Evolutionary conservation across 1,284 basidiomycete species (phyloP).

Genomic region (Bjerkandera adusta): DNA sequence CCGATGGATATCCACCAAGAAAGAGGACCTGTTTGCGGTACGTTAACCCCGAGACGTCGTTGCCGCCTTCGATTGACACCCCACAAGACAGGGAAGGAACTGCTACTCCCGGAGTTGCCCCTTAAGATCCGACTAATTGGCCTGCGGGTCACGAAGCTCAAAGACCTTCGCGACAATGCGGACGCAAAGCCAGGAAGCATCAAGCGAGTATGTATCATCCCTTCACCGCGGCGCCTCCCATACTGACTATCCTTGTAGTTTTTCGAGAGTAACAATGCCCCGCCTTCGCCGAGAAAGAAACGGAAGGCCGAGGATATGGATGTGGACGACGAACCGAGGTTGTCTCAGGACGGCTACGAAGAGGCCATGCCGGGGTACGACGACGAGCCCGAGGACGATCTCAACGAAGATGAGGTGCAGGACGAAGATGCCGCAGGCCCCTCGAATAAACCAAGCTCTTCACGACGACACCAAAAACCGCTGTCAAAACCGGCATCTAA

Average conservation of each 20-base stretch:
- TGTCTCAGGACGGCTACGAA: conserved; percentile 29
- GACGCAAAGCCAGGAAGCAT: conserved; percentile 50
- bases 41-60: too few relatives aligned
- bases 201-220: conserved; percentile 50
- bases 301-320: conserved; percentile 21
- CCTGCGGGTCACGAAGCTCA: conserved; percentile 80
- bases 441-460: neutral
- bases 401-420: conserved; percentile 2
- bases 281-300: conserved; percentile 42
- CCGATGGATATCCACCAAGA: conserved; percentile 68
- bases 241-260: conserved; percentile 46
- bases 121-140: conserved; percentile 79
- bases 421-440: too few relatives aligned
- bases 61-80: too few relatives aligned
- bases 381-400: conserved; percentile 5
- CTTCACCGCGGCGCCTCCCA: neutral
- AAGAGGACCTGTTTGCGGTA: conserved; percentile 79
- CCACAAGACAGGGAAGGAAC: conserved; percentile 77
- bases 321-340: conserved; percentile 9
- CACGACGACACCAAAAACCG: conserved; percentile 3
- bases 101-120: conserved; percentile 79
- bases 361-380: conserved; percentile 51
- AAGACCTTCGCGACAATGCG: conserved; percentile 62
- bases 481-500: neutral
- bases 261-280: conserved; percentile 41